These are phyloP conservation scores for Colletotrichum sp. DNA, from an alignment of 2,329 filamentous ascomycete species.

Conservation along the genomic window DNA sequence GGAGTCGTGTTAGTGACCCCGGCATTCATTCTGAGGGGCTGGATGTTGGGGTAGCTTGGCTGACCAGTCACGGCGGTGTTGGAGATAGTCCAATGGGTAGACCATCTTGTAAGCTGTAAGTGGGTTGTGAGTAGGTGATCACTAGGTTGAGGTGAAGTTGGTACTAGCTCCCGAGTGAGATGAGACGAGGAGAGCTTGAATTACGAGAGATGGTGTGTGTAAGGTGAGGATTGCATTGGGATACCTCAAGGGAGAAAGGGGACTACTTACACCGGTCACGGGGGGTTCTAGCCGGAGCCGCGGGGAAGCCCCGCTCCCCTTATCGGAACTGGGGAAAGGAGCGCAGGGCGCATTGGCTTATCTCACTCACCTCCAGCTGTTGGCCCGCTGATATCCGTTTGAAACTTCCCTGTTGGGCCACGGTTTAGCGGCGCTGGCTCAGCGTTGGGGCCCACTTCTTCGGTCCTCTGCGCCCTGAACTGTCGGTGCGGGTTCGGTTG, in stretches of 20 bases:
- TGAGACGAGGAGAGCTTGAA: background rate
- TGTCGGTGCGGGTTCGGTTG: background rate
- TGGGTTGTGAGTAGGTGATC: background rate
- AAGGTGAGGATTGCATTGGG: background rate
- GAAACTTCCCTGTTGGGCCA: conserved; percentile 10
- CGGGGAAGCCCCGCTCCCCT: conserved; percentile 19
- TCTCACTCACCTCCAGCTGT: background rate
- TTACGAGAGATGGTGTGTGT: background rate
- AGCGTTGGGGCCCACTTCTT: background rate
- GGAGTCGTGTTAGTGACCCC: conserved; percentile 31
- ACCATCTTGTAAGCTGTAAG: conserved; percentile 12
- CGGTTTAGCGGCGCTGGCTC: background rate
- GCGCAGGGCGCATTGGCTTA: background rate
- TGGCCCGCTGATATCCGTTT: conserved; percentile 23
- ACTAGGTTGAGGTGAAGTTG: background rate
- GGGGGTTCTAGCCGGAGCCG: background rate
- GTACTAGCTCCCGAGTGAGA: background rate
- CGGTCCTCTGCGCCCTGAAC: background rate
- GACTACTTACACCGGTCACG: conserved; percentile 17
- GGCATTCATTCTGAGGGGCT: background rate
- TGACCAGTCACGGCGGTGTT: conserved; percentile 76
- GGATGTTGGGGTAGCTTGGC: conserved; percentile 25
- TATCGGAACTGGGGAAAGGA: conserved; percentile 19
- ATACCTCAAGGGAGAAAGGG: background rate
- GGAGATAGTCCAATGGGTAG: conserved; percentile 62